Evolutionary conservation across 2,329 filamentous ascomycete genomes (phyloP).

Genomic region (Nothomitra cinnamomea): DNA sequence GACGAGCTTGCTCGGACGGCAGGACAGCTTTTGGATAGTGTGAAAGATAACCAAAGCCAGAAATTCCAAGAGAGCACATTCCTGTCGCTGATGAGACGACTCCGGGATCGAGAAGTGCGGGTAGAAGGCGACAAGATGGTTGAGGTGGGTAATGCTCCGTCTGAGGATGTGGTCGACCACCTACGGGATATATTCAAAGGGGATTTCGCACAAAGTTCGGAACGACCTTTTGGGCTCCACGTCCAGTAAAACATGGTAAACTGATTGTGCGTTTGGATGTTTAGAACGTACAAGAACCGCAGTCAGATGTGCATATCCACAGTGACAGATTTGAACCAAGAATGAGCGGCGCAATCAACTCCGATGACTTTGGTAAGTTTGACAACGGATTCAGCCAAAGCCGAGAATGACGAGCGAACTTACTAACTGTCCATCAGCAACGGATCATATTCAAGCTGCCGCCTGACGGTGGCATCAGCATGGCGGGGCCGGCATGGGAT

Average conservation of each 20-base stretch:
- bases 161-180: neutral
- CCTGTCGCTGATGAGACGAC: constrained; percentile 55
- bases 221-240: neutral
- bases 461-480: neutral
- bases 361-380: constrained; percentile 1
- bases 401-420: neutral
- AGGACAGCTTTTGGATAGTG: constrained; percentile 48
- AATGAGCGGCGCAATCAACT: constrained; percentile 2
- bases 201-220: neutral
- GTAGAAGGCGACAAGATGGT: constrained; percentile 56
- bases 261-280: neutral
- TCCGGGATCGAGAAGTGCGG: constrained; percentile 54
- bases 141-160: constrained; percentile 19
- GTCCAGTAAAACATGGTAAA: neutral
- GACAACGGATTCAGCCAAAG: neutral
- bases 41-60: constrained; percentile 48
- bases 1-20: constrained; percentile 60
- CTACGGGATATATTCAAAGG: neutral
- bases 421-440: neutral
- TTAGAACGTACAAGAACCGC: neutral
- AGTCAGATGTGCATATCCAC: neutral
- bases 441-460: neutral
- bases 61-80: constrained; percentile 72
- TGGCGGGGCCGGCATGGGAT: neutral
- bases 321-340: neutral